A percentile compares a stretch with the other conserved stretches of the same genome.
These are phyloP conservation scores for Colletotrichum salicis DNA, from an alignment of 2,329 filamentous ascomycete species.

Conservation along the genomic window DNA sequence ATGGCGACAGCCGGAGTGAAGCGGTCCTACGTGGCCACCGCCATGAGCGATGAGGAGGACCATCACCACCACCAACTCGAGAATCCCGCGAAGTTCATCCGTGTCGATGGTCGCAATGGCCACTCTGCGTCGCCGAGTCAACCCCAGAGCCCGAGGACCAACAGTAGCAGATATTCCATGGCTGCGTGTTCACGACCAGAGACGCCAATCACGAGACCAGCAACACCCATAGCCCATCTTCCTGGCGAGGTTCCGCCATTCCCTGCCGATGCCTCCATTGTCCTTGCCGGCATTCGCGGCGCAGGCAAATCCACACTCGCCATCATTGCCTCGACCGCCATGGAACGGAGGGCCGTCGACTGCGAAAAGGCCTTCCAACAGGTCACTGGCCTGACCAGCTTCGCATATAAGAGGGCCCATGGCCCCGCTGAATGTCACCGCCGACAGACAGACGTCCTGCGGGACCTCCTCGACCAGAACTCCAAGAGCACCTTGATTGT, in stretches of 20 bases:
- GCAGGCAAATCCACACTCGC: constrained; percentile 81
- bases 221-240: constrained; percentile 24
- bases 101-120: constrained; percentile 27
- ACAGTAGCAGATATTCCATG: constrained; percentile 27
- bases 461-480: constrained; percentile 68
- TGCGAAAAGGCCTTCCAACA: constrained; percentile 76
- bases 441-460: constrained; percentile 71
- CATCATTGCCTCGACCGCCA: constrained; percentile 78
- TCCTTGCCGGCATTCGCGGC: constrained; percentile 78
- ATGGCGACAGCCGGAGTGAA: constrained; percentile 52
- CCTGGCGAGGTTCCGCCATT: constrained; percentile 32
- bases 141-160: constrained; percentile 33
- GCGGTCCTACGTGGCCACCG: constrained; percentile 49
- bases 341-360: constrained; percentile 75
- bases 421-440: constrained; percentile 71
- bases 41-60: constrained; percentile 44
- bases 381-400: constrained; percentile 68
- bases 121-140: constrained; percentile 18
- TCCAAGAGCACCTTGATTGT: constrained; percentile 73
- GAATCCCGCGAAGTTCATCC: constrained; percentile 26
- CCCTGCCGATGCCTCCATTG: constrained; percentile 70
- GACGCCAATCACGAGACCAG: constrained; percentile 26
- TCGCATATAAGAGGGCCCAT: constrained; percentile 71
- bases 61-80: constrained; percentile 34
- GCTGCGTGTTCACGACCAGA: constrained; percentile 26